phyloP scores from a whole-genome alignment of 2,329 filamentous ascomycete species.

The Aspergillus ibericus region DNA sequence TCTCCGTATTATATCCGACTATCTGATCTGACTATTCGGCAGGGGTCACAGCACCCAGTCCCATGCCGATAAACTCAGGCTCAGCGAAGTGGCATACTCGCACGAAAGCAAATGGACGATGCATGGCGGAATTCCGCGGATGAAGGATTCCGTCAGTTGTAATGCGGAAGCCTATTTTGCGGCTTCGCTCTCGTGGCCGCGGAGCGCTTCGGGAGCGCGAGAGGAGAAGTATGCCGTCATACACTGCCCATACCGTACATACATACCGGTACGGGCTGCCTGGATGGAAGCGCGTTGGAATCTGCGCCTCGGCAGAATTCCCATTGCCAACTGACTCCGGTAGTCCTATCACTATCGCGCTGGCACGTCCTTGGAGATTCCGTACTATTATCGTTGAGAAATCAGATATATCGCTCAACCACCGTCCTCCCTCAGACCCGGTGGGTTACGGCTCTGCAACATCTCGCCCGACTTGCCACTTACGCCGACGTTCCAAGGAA shows the following conservation, averaged over 20 bases:
- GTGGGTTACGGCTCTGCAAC: slow-evolving; percentile 9
- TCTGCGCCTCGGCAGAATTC: background rate
- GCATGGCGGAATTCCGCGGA: slow-evolving; percentile 3
- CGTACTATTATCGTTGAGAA: background rate
- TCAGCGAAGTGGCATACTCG: background rate
- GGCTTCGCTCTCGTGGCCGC: slow-evolving; percentile 5
- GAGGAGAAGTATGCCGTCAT: slow-evolving; percentile 7
- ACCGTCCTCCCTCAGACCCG: background rate
- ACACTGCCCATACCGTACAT: background rate
- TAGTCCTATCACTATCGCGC: background rate
- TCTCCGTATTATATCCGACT: slow-evolving; percentile 7
- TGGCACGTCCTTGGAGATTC: background rate
- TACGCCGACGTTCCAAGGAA: slow-evolving; percentile 13
- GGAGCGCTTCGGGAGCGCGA: slow-evolving; percentile 10
- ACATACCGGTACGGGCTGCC: background rate
- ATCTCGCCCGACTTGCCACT: slow-evolving; percentile 20
- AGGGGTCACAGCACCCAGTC: background rate
- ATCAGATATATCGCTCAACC: background rate
- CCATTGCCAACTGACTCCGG: background rate
- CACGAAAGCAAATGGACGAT: background rate
- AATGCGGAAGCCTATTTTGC: slow-evolving; percentile 9
- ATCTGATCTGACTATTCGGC: slow-evolving; percentile 14
- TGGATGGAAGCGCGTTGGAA: background rate
- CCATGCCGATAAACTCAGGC: background rate
- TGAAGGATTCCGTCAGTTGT: background rate